A percentile compares a stretch with the other conserved stretches of the same genome.
phyloP scores from a whole-genome alignment of 257 asterid genomes.

The Plantago major region DNA sequence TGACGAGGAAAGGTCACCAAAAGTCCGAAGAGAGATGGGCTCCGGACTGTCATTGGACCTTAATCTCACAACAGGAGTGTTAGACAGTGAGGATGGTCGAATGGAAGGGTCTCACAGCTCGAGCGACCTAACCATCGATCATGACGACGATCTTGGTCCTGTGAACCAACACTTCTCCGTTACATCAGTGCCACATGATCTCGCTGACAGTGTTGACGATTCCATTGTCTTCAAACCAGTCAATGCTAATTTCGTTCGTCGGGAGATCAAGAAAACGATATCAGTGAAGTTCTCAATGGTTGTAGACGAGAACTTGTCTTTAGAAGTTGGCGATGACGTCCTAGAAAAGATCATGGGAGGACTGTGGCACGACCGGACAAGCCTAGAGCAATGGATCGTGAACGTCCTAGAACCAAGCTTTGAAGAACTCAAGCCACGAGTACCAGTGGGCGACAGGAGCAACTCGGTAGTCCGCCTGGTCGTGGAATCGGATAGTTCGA shows the following conservation, averaged over 20 bases:
- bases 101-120: slow-evolving; percentile 69
- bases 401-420: slow-evolving; percentile 59
- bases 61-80: slow-evolving; percentile 33
- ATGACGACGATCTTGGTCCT: slow-evolving; percentile 53
- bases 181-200: slow-evolving; percentile 74
- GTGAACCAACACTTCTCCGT: slow-evolving; percentile 37
- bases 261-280: slow-evolving; percentile 76
- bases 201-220: slow-evolving; percentile 56
- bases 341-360: slow-evolving; percentile 73
- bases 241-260: slow-evolving; percentile 42
- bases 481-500: slow-evolving; percentile 39
- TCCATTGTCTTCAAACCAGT: slow-evolving; percentile 73
- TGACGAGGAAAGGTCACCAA: slow-evolving; percentile 30
- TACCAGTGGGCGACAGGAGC: slow-evolving; percentile 24
- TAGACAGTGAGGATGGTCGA: slow-evolving; percentile 41
- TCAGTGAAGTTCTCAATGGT: slow-evolving; percentile 44
- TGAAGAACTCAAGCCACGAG: slow-evolving; percentile 34
- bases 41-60: slow-evolving; percentile 64
- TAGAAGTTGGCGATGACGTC: slow-evolving; percentile 61
- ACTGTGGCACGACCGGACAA: slow-evolving; percentile 54
- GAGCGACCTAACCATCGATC: slow-evolving; percentile 73
- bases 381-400: slow-evolving; percentile 66
- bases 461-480: slow-evolving; percentile 40
- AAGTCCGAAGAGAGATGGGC: slow-evolving; percentile 38
- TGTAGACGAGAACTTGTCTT: slow-evolving; percentile 34